These are phyloP conservation scores for Talaromyces islandicus DNA, from an alignment of 2,329 filamentous ascomycete genomes.

Conservation along the genomic window DNA sequence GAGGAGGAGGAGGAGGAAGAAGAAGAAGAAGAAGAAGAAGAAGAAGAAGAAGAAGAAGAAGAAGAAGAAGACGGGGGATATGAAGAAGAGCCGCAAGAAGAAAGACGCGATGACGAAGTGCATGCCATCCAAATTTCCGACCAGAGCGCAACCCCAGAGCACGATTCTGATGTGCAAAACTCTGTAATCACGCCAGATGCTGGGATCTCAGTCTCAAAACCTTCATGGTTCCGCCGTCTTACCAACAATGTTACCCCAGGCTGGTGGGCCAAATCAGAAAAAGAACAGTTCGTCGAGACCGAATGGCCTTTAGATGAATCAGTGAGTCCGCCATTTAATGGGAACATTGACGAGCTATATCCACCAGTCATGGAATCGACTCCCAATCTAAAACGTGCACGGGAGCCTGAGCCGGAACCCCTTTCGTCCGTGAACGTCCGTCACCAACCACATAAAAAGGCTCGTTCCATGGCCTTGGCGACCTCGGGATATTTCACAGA, in stretches of 20 bases:
- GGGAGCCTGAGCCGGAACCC: slow-evolving; percentile 1
- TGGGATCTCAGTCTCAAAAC: slow-evolving; percentile 14
- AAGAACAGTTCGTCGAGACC: not conserved
- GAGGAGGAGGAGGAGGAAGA: not conserved
- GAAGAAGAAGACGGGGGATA: slow-evolving; percentile 8
- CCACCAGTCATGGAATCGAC: slow-evolving; percentile 2
- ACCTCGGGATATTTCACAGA: slow-evolving; percentile 37
- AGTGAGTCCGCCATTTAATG: slow-evolving; percentile 6
- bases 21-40: slow-evolving; percentile 1
- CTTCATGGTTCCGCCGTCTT: slow-evolving; percentile 32
- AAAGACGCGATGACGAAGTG: slow-evolving; percentile 15
- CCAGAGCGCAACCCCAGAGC: not conserved
- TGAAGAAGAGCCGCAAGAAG: slow-evolving; percentile 4
- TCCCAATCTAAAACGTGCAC: slow-evolving; percentile 9
- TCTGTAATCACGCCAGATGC: not conserved
- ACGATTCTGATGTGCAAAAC: not conserved
- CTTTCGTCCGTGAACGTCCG: not conserved
- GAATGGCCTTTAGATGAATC: slow-evolving; percentile 7
- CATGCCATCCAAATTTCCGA: slow-evolving; percentile 2
- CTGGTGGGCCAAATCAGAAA: slow-evolving; percentile 10
- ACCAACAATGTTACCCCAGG: slow-evolving; percentile 13
- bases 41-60: not conserved
- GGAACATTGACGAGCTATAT: not conserved
- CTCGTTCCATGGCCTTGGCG: slow-evolving; percentile 17
- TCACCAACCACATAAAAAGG: slow-evolving; percentile 2